Conservation (phyloP, 2,329 filamentous ascomycete species). For the Exophiala oligosperma region DNA sequence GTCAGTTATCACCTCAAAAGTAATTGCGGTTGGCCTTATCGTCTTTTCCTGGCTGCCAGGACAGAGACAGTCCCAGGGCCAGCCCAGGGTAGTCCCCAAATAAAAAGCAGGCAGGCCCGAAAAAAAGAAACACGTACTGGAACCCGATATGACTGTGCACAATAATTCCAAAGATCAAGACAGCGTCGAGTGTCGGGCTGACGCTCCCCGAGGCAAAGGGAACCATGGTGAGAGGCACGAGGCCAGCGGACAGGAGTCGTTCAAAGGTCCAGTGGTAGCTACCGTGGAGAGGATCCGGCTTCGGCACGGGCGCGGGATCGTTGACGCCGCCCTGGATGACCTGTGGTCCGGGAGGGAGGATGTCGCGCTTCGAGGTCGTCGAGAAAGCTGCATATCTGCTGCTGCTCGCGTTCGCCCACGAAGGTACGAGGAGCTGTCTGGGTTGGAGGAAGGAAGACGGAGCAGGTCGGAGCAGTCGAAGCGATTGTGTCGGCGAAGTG, state of each 20-base stretch:
- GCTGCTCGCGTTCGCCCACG: constrained; percentile 34
- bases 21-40: too few species aligned
- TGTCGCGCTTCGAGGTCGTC: constrained; percentile 70
- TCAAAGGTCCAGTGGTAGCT: constrained; percentile 99
- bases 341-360: constrained; percentile 83
- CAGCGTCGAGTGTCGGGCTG: constrained; percentile 83
- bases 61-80: too few species aligned
- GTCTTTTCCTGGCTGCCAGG: too few species aligned
- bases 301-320: constrained; percentile 75
- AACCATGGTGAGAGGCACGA: constrained; percentile 83
- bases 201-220: constrained; percentile 91
- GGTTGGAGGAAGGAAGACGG: constrained; percentile 11
- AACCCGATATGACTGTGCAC: constrained; percentile 96
- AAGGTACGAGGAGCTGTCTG: constrained; percentile 11
- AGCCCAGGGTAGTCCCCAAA: not conserved
- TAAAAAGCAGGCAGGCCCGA: not conserved
- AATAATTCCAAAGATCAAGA: constrained; percentile 78
- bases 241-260: constrained; percentile 71
- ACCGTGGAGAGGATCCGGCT: constrained; percentile 74
- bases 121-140: constrained; percentile 56
- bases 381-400: constrained; percentile 76
- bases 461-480: constrained; percentile 20
- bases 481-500: constrained; percentile 21
- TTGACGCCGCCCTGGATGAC: constrained; percentile 77
- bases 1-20: not conserved